phyloP scores from a whole-genome alignment of 495 filamentous ascomycete species.

The Penicillium atrosanguineum region DNA sequence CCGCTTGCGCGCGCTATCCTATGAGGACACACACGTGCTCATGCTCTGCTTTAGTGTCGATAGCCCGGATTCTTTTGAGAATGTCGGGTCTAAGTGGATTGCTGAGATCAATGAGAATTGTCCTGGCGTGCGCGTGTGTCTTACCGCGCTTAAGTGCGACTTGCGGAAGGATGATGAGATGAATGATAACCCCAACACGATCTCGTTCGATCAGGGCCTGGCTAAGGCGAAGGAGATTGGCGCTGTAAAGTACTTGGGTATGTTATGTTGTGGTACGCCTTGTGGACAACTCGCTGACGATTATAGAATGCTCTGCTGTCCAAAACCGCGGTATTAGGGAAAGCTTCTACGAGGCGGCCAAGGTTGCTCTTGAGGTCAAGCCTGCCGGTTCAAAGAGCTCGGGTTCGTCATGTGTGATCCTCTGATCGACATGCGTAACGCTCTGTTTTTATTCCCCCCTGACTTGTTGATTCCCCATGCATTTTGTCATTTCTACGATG shows the following conservation, averaged over 20 bases:
- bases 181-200: slow-evolving; percentile 62
- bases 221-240: slow-evolving; percentile 88
- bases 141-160: slow-evolving; percentile 98
- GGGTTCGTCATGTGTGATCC: slow-evolving; percentile 33
- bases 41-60: slow-evolving; percentile 98
- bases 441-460: not conserved
- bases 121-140: slow-evolving; percentile 85
- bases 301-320: slow-evolving; percentile 90
- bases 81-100: slow-evolving; percentile 98
- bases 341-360: slow-evolving; percentile 95
- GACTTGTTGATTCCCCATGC: slow-evolving; percentile 30
- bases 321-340: slow-evolving; percentile 96
- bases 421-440: slow-evolving; percentile 13
- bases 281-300: not conserved
- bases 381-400: slow-evolving; percentile 38
- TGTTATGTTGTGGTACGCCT: slow-evolving; percentile 7
- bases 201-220: slow-evolving; percentile 89
- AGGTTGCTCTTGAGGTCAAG: slow-evolving; percentile 92
- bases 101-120: slow-evolving; percentile 97
- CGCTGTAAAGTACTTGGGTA: slow-evolving; percentile 85
- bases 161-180: slow-evolving; percentile 68
- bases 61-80: slow-evolving; percentile 92
- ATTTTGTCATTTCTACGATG: slow-evolving; percentile 14
- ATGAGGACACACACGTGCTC: slow-evolving; percentile 96
- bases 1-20: slow-evolving; percentile 88